Evolutionary conservation across 768 basidiomycete species (phyloP).

Genomic region (Daedaleopsis sinensis): DNA sequence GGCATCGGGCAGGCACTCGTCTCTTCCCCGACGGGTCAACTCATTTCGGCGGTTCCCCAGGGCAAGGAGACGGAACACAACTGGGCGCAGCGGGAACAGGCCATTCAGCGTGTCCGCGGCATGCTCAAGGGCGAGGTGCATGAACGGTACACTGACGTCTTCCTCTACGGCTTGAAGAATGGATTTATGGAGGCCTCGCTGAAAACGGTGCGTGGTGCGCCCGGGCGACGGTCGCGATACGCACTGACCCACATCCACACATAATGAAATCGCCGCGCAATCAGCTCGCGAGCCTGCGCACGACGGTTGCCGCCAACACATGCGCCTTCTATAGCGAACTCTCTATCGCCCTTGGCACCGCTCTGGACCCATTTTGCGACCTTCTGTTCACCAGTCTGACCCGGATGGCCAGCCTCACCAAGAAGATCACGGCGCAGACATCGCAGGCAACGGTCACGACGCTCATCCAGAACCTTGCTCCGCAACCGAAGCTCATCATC

Average conservation of each 20-base stretch:
- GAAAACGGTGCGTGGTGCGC: slow-evolving; percentile 67
- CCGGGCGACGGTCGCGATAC: neutral
- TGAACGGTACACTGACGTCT: slow-evolving; percentile 70
- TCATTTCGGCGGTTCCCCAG: slow-evolving; percentile 38
- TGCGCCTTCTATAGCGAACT: slow-evolving; percentile 80
- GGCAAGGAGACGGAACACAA: slow-evolving; percentile 99
- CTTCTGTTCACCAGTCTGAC: slow-evolving; percentile 73
- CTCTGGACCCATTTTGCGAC: slow-evolving; percentile 83
- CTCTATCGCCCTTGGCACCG: slow-evolving; percentile 59
- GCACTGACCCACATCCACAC: slow-evolving; percentile 8
- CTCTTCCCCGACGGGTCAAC: neutral
- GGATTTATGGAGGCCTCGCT: slow-evolving; percentile 81
- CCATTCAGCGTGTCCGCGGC: slow-evolving; percentile 78
- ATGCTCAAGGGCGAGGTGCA: slow-evolving; percentile 90
- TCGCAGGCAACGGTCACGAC: slow-evolving; percentile 73
- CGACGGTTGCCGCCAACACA: slow-evolving; percentile 83
- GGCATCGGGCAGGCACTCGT: neutral
- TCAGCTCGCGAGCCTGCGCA: slow-evolving; percentile 86
- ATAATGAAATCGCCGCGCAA: slow-evolving; percentile 7
- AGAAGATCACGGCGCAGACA: slow-evolving; percentile 87
- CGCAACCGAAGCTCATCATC: slow-evolving; percentile 69
- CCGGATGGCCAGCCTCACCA: slow-evolving; percentile 88
- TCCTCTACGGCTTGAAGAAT: slow-evolving; percentile 73
- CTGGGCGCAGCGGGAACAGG: slow-evolving; percentile 82
- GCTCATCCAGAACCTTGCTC: slow-evolving; percentile 71